Evolutionary conservation across 768 basidiomycete species (phyloP), one percentile per base, ranked within the genome.

Genomic region (Phylloporus scabripes): DNA sequence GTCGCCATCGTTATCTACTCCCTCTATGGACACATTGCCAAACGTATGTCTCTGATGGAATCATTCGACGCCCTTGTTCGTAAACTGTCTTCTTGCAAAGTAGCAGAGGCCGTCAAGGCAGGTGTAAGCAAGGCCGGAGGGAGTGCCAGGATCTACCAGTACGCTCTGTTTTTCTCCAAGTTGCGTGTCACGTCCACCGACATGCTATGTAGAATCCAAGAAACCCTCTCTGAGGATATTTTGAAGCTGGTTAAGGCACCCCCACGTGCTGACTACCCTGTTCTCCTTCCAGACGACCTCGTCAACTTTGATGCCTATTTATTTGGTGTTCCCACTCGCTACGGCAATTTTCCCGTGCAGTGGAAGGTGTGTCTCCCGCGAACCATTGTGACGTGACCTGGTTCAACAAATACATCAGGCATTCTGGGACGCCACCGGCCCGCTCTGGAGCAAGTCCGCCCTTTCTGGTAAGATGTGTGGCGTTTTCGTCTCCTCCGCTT

Each of bases 181-280:
- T 14, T 2, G 14, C 18, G 21, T 6, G 12, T 38, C 4, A 31
- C 9, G 12, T 31, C 7, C 12, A 46, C 44, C 34, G 10, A 54
- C 12, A 4, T 26, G 7, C 1, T 7, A 4, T 20, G 10, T 24
- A 89, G 87, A 64, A 79, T 94, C 54, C 72, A 86, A 50, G 92
- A 95, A 70, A 95, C 89, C 15, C 83, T 95, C 48, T 67, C 85
- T 2, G 66, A 77, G 15, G 87, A 90, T 23, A 65, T 93, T 46
- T 72, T 92, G 49, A 66, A 66, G 46, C 77, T 78, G 64, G 79
- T 94, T 77, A 70, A 80, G 58, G 89, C 87, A 1, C 80, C 83
- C 5, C 67, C 84, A 11, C 87, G 85, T 63, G 78, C 81, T 42
- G 71, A 78, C 57, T 90, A 90, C 68, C 62, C 61, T 3, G 24